A percentile compares a stretch with the other conserved stretches of the same genome.
Evolutionary conservation across 306 rosid species (phyloP).

Genomic region (Rosa persica): DNA sequence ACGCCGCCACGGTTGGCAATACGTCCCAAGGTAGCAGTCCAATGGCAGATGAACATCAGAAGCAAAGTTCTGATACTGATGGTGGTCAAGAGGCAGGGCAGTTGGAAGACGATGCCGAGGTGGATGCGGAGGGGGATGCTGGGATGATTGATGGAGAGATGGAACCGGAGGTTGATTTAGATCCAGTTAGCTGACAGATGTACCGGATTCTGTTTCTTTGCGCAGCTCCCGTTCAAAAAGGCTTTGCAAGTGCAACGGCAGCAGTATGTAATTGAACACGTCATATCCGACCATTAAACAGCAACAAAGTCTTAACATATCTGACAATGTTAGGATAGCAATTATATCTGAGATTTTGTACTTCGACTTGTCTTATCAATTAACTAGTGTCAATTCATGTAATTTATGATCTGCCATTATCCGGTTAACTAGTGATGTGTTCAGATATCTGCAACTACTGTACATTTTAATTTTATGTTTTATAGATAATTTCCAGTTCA

Average conservation of each 20-base stretch:
- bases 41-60: slow-evolving; percentile 69
- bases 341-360: background rate
- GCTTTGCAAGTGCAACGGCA: background rate
- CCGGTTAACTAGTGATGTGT: background rate
- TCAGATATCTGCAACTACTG: background rate
- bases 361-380: background rate
- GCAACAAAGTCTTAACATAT: background rate
- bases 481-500: background rate
- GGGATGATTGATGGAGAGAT: slow-evolving; percentile 86
- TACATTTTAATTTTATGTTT: background rate
- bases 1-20: slow-evolving; percentile 34
- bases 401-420: background rate
- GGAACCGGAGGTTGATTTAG: slow-evolving; percentile 74
- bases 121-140: slow-evolving; percentile 74
- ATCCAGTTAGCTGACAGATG: slow-evolving; percentile 49
- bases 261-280: background rate
- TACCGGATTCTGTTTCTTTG: background rate
- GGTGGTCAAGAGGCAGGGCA: slow-evolving; percentile 80
- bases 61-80: slow-evolving; percentile 76
- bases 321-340: background rate
- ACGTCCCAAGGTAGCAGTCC: slow-evolving; percentile 60
- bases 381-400: background rate
- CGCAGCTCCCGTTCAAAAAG: background rate
- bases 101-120: slow-evolving; percentile 77
- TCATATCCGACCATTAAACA: background rate